Evolutionary conservation across 352 stramenopile genomes (phyloP), one percentile per base, ranked within the genome.

Genomic region (Pythium monospermum): DNA sequence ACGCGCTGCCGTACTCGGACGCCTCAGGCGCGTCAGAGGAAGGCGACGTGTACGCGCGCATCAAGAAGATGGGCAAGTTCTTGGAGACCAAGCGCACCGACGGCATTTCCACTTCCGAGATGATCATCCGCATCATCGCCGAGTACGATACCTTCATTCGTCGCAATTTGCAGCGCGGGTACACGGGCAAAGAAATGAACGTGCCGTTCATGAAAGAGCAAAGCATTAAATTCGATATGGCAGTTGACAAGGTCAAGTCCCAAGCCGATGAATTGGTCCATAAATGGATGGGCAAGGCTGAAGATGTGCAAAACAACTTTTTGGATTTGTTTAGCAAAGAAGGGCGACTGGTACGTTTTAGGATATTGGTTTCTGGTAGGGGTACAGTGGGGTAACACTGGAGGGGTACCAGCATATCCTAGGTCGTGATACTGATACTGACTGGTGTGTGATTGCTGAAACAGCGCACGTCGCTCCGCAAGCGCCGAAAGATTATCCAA

Each of bases 81-180:
- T 58, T 90, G 22, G 82, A 91, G 53, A 93, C 85, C 11, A 68
- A 83, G 38, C 79, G 83, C 43, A 94, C 85, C 25, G 84, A 95
- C 39, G 84, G 86, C 28, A 94, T 96, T 35, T 95, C 84, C 16
- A 95, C 85, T 28, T 95, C 78, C 23, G 85, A 95, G 42, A 68
- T 96, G 26, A 96, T 96, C 59, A 94, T 90, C 37, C 80, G 85
- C 23, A 92, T 94, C 67, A 91, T 96, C 43, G 73, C 81, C 27
- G 81, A 96, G 73, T 96, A 96, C 64, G 87, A 96, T 63, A 94
- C 85, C 59, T 96, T 95, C 62, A 94, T 96, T 56, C 73, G 83
- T 27, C 80, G 87, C 39, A 96, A 96, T 57, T 59, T 96, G 46
- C 66, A 90, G 58, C 82, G 85, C 32, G 87, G 85, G 1, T 95